Percentiles rank a stretch among this genome's conserved stretches.
phyloP scores from a whole-genome alignment of 306 rosid species.

The Vigna trinervia region DNA sequence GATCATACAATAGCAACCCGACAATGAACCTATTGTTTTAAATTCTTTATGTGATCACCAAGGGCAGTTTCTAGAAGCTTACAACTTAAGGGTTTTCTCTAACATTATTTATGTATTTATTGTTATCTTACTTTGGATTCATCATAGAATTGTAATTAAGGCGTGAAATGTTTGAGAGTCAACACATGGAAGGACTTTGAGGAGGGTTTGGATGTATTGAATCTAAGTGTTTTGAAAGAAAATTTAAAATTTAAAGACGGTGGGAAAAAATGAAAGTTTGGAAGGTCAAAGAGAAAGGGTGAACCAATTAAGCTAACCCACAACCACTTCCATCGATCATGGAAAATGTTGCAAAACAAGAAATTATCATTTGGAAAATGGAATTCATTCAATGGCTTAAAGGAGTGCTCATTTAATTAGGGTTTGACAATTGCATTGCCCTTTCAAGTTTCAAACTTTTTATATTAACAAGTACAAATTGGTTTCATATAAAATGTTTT shows the following conservation, averaged over 20 bases:
- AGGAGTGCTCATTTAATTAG: slow-evolving; percentile 18
- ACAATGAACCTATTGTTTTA: slow-evolving; percentile 35
- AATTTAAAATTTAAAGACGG: neutral
- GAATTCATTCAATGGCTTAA: slow-evolving; percentile 19
- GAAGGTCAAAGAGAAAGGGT: slow-evolving; percentile 64
- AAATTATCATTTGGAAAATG: slow-evolving; percentile 41
- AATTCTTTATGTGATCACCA: slow-evolving; percentile 45
- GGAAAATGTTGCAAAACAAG: slow-evolving; percentile 44
- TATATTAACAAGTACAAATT: neutral
- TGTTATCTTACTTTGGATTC: neutral
- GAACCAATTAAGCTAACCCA: slow-evolving; percentile 69
- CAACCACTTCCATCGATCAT: slow-evolving; percentile 50
- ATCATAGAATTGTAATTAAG: slow-evolving; percentile 7
- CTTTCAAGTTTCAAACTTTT: slow-evolving; percentile 26
- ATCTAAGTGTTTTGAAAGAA: neutral
- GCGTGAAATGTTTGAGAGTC: slow-evolving; percentile 4
- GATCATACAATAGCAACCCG: slow-evolving; percentile 57
- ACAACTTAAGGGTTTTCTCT: slow-evolving; percentile 23
- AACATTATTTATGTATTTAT: neutral
- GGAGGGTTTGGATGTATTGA: slow-evolving; percentile 20
- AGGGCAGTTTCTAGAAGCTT: slow-evolving; percentile 53
- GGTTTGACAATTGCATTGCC: slow-evolving; percentile 23
- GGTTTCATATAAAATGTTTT: neutral
- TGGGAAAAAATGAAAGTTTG: neutral
- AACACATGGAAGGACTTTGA: neutral